A percentile compares a stretch with the other conserved stretches of the same genome.
Evolutionary conservation across 1,139 yeast genomes (phyloP).

Genomic region (Candida tropicalis): DNA sequence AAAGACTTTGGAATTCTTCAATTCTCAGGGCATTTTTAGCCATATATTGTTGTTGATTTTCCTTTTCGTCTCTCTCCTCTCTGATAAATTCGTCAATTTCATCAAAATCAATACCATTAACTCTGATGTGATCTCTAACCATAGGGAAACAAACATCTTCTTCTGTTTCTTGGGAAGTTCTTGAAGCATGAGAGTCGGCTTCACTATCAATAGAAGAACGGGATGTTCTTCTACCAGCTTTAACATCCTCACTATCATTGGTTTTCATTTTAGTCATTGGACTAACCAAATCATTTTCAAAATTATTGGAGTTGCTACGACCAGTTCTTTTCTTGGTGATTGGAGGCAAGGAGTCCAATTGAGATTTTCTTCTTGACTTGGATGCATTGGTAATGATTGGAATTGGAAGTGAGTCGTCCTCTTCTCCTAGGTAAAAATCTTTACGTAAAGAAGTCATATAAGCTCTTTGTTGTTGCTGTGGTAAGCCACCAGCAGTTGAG

Average conservation of each 20-base stretch:
- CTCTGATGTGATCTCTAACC: conserved; percentile 69
- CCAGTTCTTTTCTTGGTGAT: conserved; percentile 11
- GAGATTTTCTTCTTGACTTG: conserved; percentile 25
- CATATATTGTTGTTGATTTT: conserved; percentile 32
- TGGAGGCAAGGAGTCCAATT: conserved; percentile 24
- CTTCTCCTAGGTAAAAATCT: conserved; percentile 17
- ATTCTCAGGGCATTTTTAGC: conserved; percentile 22
- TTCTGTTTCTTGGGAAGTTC: conserved; percentile 83
- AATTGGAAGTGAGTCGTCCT: conserved; percentile 11
- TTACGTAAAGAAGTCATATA: conserved; percentile 17
- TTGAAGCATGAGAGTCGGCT: conserved; percentile 68
- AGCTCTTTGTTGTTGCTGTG: conserved; percentile 7
- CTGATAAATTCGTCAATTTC: conserved; percentile 75
- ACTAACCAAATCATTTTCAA: conserved; percentile 33
- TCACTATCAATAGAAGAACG: conserved; percentile 57
- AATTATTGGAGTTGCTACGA: conserved; percentile 20
- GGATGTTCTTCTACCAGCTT: conserved; percentile 32
- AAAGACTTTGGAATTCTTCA: conserved; percentile 10
- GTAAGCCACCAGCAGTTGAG: conserved; percentile 8
- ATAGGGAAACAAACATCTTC: conserved; percentile 98
- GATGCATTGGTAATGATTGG: conserved; percentile 10
- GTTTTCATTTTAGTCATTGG: conserved; percentile 37
- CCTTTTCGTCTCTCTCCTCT: conserved; percentile 44
- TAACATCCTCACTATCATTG: conserved; percentile 30
- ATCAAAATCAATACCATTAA: conserved; percentile 77